Conservation (phyloP, 768 basidiomycete species). For the Lyophyllum semitale region DNA sequence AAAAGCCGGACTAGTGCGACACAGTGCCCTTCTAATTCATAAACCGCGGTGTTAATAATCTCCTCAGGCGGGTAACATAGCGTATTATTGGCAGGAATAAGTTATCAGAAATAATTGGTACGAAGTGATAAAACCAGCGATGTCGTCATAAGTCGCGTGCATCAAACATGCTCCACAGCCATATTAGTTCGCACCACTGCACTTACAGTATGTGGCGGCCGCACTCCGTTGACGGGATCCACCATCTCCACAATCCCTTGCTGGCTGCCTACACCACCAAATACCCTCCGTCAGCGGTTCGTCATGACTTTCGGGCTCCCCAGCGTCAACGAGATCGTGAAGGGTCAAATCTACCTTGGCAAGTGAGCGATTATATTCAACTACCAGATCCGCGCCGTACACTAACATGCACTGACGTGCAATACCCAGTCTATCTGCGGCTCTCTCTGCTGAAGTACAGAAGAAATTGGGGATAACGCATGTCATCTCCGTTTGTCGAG, state of each 20-base stretch:
- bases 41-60: background rate
- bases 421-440: slow-evolving; percentile 37
- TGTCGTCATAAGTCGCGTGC: background rate
- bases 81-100: background rate
- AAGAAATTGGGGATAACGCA: slow-evolving; percentile 48
- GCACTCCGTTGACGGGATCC: slow-evolving; percentile 5
- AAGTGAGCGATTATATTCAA: slow-evolving; percentile 34
- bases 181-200: background rate
- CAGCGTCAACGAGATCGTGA: slow-evolving; percentile 36
- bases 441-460: slow-evolving; percentile 30
- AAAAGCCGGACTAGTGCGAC: too few species aligned
- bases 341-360: slow-evolving; percentile 42
- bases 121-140: background rate
- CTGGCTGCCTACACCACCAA: background rate
- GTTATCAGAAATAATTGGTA: background rate
- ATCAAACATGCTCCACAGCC: slow-evolving; percentile 1
- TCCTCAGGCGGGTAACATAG: background rate
- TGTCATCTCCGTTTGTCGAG: slow-evolving; percentile 57
- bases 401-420: too few species aligned
- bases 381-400: background rate
- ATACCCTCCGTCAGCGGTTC: background rate
- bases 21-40: background rate
- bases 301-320: slow-evolving; percentile 16
- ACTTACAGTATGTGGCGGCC: background rate
- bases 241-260: background rate